Evolutionary conservation across 768 basidiomycete species (phyloP), one percentile per base, ranked within the genome.

Genomic region (Hirschioporus abietinus): DNA sequence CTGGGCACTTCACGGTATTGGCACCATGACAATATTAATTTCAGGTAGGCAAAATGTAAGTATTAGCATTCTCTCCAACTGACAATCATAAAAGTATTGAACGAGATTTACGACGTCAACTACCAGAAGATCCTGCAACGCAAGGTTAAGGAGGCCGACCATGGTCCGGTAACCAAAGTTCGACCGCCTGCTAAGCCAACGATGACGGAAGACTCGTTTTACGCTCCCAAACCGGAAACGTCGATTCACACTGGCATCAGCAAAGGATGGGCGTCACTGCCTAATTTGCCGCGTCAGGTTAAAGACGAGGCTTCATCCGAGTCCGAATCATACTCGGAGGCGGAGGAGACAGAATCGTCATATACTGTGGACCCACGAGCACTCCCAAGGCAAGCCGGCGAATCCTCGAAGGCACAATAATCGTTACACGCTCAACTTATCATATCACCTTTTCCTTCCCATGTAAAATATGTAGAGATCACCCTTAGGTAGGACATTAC

Each of bases 1-100:
- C 1, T 93, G 92, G 92, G 89, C 91, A 0, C 74, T 93, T 36
- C 76, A 92, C 7, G 92, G 91, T 18, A 88, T 92, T 17, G 90
- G 82, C 1, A 86, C 89, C 0, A 85, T 93, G 86, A 91, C 92
- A 0, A 85, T 90, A 27, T 78, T 92, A 17, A 81, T 92, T 67
- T 88, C 91, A 7, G 84, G 90, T 90, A 58, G 8, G 84, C 76
- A 7, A 27, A 52, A 3, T 20, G 2, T 6, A 20, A 52, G 2
- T 3, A 20, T 5, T 15, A 20, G 20, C 12, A 52, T 6, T 52
- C 42, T 15, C 12, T 52, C 42, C 12, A 6, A 3, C 12, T 52
- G 42, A 52, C 42, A 20, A 5, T 3, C 20, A 6, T 15, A 15
- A 52, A 1, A 52, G 42, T 52, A 3, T 52, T 52, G 12, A 52